phyloP scores from a whole-genome alignment of 2,329 filamentous ascomycete species.

The Penicillium sp. region DNA sequence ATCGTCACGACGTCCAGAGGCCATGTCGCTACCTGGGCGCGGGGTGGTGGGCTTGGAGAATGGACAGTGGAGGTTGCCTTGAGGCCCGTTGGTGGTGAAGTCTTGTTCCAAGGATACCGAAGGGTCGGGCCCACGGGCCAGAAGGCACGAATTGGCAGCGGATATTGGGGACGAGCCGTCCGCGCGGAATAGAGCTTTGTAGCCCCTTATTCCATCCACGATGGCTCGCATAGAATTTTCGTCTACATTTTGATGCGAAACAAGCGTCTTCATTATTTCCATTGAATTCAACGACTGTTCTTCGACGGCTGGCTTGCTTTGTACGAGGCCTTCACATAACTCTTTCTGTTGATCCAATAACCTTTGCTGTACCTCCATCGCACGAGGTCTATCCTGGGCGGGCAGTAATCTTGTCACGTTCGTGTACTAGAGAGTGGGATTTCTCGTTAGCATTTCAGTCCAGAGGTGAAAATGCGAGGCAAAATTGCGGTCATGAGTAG shows the following conservation, averaged over 20 bases:
- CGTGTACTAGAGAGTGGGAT: conserved; percentile 13
- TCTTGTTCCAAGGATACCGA: conserved; percentile 74
- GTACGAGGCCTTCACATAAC: conserved; percentile 33
- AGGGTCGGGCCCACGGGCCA: conserved; percentile 48
- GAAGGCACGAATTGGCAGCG: conserved; percentile 34
- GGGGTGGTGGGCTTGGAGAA: conserved; percentile 56
- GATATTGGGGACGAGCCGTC: conserved; percentile 27
- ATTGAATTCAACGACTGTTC: conserved; percentile 59
- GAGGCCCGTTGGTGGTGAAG: conserved; percentile 80
- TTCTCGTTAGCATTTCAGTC: conserved; percentile 24
- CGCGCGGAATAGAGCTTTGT: conserved; percentile 31
- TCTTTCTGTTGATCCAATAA: conserved; percentile 27
- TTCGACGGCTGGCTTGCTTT: conserved; percentile 18
- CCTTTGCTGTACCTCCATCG: conserved; percentile 27
- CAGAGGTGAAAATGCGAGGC: conserved; percentile 4
- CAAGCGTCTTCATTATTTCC: conserved; percentile 51
- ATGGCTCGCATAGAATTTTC: conserved; percentile 41
- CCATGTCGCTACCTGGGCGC: conserved; percentile 29
- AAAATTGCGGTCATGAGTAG: conserved; percentile 12
- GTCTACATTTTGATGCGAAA: conserved; percentile 62
- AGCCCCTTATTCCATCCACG: conserved; percentile 36
- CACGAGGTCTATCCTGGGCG: conserved; percentile 22
- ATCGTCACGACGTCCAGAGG: conserved; percentile 35
- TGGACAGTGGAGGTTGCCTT: conserved; percentile 73
- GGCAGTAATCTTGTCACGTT: conserved; percentile 16